Evolutionary conservation across 495 filamentous ascomycete species (phyloP), one percentile per base, ranked within the genome.

Genomic region (Neurospora tetraspora): DNA sequence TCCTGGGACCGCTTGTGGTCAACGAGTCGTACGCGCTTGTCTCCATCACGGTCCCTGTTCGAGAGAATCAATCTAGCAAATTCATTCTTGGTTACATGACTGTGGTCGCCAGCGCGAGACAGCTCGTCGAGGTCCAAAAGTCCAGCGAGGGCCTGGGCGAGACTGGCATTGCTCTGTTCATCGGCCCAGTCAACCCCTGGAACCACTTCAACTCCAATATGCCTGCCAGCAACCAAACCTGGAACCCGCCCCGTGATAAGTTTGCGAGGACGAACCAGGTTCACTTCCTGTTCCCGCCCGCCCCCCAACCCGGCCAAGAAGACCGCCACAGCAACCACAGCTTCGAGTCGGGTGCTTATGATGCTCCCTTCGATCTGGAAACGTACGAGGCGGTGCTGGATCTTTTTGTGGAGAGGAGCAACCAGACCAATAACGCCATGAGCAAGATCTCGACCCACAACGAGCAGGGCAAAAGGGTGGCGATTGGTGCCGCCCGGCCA

Each of bases 71-170:
- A 3, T 87, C 85, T 11, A 71, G 76, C 47, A 80, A 80, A 18
- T 87, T 90, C 71, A 87, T 92, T 5, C 85, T 96, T 14, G 93
- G 91, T 4, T 96, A 89, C 80, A 86, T 94, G 83, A 94, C 92
- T 3, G 78, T 92, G 3, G 82, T 95, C 38, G 85, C 89, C n/a
- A 88, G 89, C 70, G 90, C 89, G 0, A 80, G 79, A 12, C 84
- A 88, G 3, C 79, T 96, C 14, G 81, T 89, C 27, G 77, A 84
- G 43, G 86, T 93, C 8, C 80, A 87, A n/a, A 74, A 76, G 10
- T 90, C 90, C 9, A 80, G 80, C 8, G 90, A 93, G 80, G 93
- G 92, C 2, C 79, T 96, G 18, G 92, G 89, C 38, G 76, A 82
- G 6, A 91, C 89, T 0, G 92, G 91, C 39, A 80, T 89, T 23